Evolutionary conservation across 2,329 filamentous ascomycete species (phyloP), one percentile per base, ranked within the genome.

Genomic region (Aureobasidium sp.): DNA sequence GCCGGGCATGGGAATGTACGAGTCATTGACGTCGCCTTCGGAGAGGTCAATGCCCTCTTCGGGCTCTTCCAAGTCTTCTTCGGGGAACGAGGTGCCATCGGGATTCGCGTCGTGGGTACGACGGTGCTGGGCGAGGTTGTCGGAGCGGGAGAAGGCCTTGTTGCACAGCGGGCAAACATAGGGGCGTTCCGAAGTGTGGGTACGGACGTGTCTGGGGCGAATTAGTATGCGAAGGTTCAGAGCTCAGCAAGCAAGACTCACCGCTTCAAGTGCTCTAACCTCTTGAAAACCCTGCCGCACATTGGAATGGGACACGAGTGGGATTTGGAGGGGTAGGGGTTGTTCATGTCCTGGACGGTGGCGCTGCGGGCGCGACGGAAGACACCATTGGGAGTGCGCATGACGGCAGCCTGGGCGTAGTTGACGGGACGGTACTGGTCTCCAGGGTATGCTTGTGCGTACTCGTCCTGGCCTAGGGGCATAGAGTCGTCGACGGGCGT

Each of bases 251-350:
- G 69, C 70, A 70, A 68, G 72, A 81, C 89, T 86, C 90, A 96
- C 91, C 93, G 87, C 84, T 99, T 99, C 73, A 99, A 86, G 80
- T 99, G 94, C 81, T 99, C 94, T 81, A 99, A 85, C 77, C 94
- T 88, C 87, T 99, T 99, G 84, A 99, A 99, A 65, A 97, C 84
- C 71, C 94, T 88, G 61, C 94, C 94, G 75, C 94, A 99, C 61
- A 93, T 95, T 31, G 94, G 94, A 71, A 99, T 99, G n/a, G 94
- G 94, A 80, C 94, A 99, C 1, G 93, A 97, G 77, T 99, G 94
- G 44, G 92, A 96, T 78, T 99, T 99, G 73, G 96, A 91, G 57
- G 94, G 91, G 74, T 97, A 97, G 15, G 95, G 94, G 42, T 36
- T 49, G 36, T 91, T 91, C 66, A 97, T 84, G 76, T 99, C 94